Evolutionary conservation across 305 asterid species (phyloP), one percentile per base, ranked within the genome.

Genomic region (Fraxinus albicans): DNA sequence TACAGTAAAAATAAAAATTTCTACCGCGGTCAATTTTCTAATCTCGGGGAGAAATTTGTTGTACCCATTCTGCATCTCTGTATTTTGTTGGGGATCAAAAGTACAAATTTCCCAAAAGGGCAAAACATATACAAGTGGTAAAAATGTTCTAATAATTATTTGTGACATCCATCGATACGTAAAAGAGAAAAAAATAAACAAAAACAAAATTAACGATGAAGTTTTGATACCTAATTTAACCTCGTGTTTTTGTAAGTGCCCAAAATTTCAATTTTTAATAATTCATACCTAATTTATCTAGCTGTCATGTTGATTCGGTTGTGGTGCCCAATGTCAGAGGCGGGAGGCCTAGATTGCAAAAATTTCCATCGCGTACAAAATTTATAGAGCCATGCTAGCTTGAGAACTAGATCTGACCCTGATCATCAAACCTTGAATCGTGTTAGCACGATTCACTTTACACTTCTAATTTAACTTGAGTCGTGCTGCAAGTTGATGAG

Each of bases 1-100:
- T 0, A 34, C 36, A 4, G 36, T 36, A 36, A 36, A 36, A 36
- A 7, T 36, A 36, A 36, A 36, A 36, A 36, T 6, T 44, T 85
- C 86, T 83, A 87, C 91, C 38, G 53, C 80, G 82, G 92, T 88
- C 38, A 86, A 84, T 17, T 72, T 15, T 75, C 47, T 83, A 79
- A 83, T 87, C 84, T 69, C 2, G 3, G 83, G 81, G 85, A 79
- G 1, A 67, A 50, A 15, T 44, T 7, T 12, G 6, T 47, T 13
- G 55, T 13, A 3, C 55, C 55, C 55, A 47, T 47, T 12, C 6
- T 47, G 6, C 55, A 12, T 47, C 17, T 21, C 77, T 17, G 17
- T 58, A 76, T 83, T 58, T 10, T 15, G 75, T 76, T 79, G 67
- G 83, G 86, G 8, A n/a, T 47, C 58, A 15, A 47, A 47, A 3